phyloP scores from a whole-genome alignment of 208 protist species.

The Acanthamoeba healyi region DNA sequence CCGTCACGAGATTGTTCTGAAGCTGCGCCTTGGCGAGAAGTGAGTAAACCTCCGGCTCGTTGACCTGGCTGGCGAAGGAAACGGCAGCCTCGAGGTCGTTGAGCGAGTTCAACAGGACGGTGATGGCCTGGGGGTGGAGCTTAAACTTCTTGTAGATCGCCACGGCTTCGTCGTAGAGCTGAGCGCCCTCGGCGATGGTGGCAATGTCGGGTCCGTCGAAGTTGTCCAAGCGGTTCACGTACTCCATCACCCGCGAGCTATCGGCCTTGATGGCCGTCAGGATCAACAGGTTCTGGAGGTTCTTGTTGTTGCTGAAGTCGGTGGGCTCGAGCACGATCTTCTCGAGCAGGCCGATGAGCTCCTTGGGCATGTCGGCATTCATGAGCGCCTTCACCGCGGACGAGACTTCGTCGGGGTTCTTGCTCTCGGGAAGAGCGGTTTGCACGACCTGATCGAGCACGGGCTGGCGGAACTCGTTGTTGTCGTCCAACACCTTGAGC shows the following conservation, averaged over 20 bases:
- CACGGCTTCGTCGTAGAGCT: constrained; percentile 99
- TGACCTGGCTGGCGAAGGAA: constrained; percentile 96
- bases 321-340: constrained; percentile 98
- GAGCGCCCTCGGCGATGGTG: constrained; percentile 93
- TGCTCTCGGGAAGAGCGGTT: constrained; percentile 97
- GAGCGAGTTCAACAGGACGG: constrained; percentile 96
- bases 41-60: constrained; percentile 95
- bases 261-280: constrained; percentile 99
- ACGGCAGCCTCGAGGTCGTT: constrained; percentile 94
- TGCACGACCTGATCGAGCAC: constrained; percentile 99
- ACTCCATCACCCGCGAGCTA: constrained; percentile 97
- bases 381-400: constrained; percentile 99
- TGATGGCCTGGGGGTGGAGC: constrained; percentile 96
- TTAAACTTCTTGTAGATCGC: constrained; percentile 99
- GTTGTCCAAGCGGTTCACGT: constrained; percentile 98
- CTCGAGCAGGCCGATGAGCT: constrained; percentile 99
- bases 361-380: constrained; percentile 98
- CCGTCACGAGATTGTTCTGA: constrained; percentile 92
- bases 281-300: constrained; percentile 99
- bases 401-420: constrained; percentile 98
- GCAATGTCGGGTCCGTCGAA: constrained; percentile 99
- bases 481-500: constrained; percentile 95
- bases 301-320: constrained; percentile 98
- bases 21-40: constrained; percentile 97
- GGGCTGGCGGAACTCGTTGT: constrained; percentile 94